Evolutionary conservation across 2,329 filamentous ascomycete genomes (phyloP).

Genomic region (Ciborinia camelliae): DNA sequence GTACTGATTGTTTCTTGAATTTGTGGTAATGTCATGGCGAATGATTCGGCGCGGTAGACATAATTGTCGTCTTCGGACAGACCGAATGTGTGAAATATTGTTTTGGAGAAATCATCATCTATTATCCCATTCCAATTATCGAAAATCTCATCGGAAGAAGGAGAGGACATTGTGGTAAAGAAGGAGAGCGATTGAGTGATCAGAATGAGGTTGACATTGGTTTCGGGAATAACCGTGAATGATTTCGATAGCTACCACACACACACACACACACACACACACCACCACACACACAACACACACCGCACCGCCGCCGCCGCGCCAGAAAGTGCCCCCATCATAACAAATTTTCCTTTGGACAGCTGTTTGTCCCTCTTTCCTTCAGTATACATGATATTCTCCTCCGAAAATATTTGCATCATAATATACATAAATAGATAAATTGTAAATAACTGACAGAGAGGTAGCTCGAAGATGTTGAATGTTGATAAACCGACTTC

Average conservation of each 20-base stretch:
- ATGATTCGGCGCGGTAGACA: constrained; percentile 31
- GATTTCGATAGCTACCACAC: not conserved
- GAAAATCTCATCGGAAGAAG: constrained; percentile 28
- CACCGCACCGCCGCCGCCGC: too few relatives aligned
- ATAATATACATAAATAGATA: too few relatives aligned
- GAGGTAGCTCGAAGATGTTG: too few relatives aligned
- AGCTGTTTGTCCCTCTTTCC: too few relatives aligned
- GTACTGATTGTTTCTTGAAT: constrained; percentile 24
- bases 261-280: too few relatives aligned
- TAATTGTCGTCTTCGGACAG: constrained; percentile 28
- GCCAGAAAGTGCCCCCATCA: constrained; percentile 5
- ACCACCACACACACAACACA: too few relatives aligned
- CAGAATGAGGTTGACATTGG: not conserved
- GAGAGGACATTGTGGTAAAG: not conserved
- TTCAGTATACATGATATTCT: not conserved
- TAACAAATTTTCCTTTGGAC: not conserved
- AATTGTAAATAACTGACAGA: too few relatives aligned
- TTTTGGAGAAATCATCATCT: constrained; percentile 26
- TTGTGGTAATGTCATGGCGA: constrained; percentile 30
- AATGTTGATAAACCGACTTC: too few relatives aligned
- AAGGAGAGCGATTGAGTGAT: not conserved
- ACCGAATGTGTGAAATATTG: constrained; percentile 28
- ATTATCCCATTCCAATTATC: constrained; percentile 28
- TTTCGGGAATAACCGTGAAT: not conserved
- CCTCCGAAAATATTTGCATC: too few relatives aligned